These are phyloP conservation scores for Claviceps cyperi DNA, from an alignment of 2,329 filamentous ascomycete species.

Conservation along the genomic window DNA sequence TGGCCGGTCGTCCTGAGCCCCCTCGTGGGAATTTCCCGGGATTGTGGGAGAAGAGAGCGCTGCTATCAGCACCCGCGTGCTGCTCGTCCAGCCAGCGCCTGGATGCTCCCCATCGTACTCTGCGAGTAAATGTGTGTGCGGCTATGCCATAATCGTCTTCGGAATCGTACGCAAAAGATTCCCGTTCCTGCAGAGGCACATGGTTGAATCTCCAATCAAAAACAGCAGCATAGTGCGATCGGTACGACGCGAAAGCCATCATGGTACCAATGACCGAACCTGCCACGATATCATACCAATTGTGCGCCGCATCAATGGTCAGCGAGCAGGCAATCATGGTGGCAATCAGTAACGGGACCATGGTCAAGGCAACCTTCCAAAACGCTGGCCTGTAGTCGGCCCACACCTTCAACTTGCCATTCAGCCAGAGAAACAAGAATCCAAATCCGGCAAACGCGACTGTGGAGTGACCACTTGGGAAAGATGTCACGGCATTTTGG, in stretches of 20 bases:
- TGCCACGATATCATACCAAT: constrained; percentile 55
- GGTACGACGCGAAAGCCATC: constrained; percentile 48
- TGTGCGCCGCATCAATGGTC: constrained; percentile 51
- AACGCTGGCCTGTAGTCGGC: constrained; percentile 50
- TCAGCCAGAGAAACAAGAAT: constrained; percentile 53
- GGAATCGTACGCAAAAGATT: constrained; percentile 6
- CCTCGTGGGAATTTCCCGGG: neutral
- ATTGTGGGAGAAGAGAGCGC: neutral
- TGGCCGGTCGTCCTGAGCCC: neutral
- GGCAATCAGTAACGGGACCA: constrained; percentile 45
- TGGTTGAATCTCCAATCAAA: constrained; percentile 59
- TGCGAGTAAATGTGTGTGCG: constrained; percentile 11
- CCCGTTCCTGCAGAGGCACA: constrained; percentile 39
- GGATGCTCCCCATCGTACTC: constrained; percentile 15
- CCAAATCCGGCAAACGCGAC: constrained; percentile 49
- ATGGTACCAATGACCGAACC: constrained; percentile 48
- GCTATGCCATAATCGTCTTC: constrained; percentile 9
- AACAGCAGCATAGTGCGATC: constrained; percentile 51
- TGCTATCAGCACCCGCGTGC: neutral
- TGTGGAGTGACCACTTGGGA: constrained; percentile 54
- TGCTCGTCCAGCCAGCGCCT: constrained; percentile 6
- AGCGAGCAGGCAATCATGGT: constrained; percentile 45
- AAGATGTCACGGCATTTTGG: constrained; percentile 47
- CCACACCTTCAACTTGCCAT: constrained; percentile 59
- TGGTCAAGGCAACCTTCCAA: constrained; percentile 49